Conservation (phyloP, 1,284 basidiomycete genomes). For the Vanrija sp. region DNA sequence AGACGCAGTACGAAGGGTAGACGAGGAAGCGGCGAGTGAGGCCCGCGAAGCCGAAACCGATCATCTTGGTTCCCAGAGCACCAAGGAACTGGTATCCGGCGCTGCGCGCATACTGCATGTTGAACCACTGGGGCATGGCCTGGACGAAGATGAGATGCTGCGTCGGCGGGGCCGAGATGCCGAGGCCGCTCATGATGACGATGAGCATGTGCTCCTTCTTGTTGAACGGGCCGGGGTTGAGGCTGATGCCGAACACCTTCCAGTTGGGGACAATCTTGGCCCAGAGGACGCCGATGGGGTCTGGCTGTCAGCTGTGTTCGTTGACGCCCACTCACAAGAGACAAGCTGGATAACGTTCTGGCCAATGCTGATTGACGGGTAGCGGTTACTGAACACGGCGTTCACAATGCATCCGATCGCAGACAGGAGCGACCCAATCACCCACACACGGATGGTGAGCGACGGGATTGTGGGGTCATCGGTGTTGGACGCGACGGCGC, state of each 20-base stretch:
- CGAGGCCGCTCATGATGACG: constrained; percentile 31
- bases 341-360: constrained; percentile 37
- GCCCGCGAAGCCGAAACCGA: constrained; percentile 52
- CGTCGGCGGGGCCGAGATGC: constrained; percentile 44
- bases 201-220: constrained; percentile 42
- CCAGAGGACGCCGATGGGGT: constrained; percentile 27
- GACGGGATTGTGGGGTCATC: constrained; percentile 75
- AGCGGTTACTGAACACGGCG: constrained; percentile 50
- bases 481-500: constrained; percentile 71
- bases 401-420: constrained; percentile 66
- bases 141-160: constrained; percentile 61
- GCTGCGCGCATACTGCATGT: constrained; percentile 38
- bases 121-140: constrained; percentile 22
- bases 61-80: constrained; percentile 58
- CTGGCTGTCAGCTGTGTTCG: not conserved
- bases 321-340: constrained; percentile 13
- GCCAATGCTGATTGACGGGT: constrained; percentile 32
- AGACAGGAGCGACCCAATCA: constrained; percentile 56
- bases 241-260: constrained; percentile 12
- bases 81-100: constrained; percentile 36
- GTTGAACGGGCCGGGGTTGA: constrained; percentile 55
- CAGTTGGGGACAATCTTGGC: constrained; percentile 25
- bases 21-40: constrained; percentile 32
- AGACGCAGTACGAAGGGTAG: constrained; percentile 54
- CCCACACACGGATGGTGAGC: constrained; percentile 80